Evolutionary conservation across 352 stramenopile genomes (phyloP).

Genomic region (Salisapilia sapeloensis): DNA sequence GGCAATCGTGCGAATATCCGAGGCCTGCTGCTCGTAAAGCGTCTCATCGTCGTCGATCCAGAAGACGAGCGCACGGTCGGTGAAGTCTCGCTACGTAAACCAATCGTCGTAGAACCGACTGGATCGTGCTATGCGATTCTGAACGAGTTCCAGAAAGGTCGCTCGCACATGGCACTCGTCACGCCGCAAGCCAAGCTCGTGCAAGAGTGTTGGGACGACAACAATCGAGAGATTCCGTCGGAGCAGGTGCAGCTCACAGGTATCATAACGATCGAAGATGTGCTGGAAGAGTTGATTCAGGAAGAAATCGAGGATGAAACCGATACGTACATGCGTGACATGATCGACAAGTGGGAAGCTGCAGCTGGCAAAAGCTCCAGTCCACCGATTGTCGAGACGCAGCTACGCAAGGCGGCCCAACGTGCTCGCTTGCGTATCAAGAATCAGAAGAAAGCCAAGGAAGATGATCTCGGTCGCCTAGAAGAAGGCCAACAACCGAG

Average conservation of each 20-base stretch:
- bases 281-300: slow-evolving; percentile 82
- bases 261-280: slow-evolving; percentile 85
- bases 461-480: too few species aligned
- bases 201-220: slow-evolving; percentile 31
- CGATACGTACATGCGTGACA: slow-evolving; percentile 43
- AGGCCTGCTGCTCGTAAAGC: slow-evolving; percentile 78
- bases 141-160: slow-evolving; percentile 84
- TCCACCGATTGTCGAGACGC: slow-evolving; percentile 16
- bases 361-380: slow-evolving; percentile 9
- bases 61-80: slow-evolving; percentile 44
- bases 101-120: slow-evolving; percentile 67
- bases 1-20: slow-evolving; percentile 50
- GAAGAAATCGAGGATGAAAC: slow-evolving; percentile 85
- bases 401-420: slow-evolving; percentile 31
- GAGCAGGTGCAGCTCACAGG: slow-evolving; percentile 46
- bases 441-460: slow-evolving; percentile 9
- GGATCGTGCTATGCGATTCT: slow-evolving; percentile 79
- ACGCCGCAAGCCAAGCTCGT: slow-evolving; percentile 32
- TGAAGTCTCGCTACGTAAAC: slow-evolving; percentile 45
- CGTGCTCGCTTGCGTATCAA: slow-evolving; percentile 24
- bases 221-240: slow-evolving; percentile 13
- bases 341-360: slow-evolving; percentile 35
- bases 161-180: slow-evolving; percentile 72
- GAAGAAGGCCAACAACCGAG: too few species aligned
- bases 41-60: slow-evolving; percentile 81